These are phyloP conservation scores for Xylaria sp. DNA, from an alignment of 2,329 filamentous ascomycete species.

Conservation along the genomic window DNA sequence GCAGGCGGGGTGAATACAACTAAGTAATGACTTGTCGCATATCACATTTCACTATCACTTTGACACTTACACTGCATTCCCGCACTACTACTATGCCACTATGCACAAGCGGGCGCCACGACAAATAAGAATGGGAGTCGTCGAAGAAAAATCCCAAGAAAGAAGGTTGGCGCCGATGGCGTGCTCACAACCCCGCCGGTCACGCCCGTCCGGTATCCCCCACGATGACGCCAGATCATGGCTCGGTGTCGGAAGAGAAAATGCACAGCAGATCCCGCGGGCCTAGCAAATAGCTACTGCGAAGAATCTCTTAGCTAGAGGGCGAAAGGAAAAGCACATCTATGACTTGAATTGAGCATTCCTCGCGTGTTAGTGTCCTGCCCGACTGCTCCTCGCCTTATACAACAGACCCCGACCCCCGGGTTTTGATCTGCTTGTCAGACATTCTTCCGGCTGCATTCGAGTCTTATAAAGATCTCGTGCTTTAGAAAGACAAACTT, in stretches of 20 bases:
- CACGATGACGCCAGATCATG: slow-evolving; percentile 37
- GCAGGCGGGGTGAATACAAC: slow-evolving; percentile 1
- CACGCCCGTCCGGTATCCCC: slow-evolving; percentile 8
- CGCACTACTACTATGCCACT: not conserved
- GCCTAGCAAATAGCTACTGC: not conserved
- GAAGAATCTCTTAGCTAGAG: not conserved
- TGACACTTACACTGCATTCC: not conserved
- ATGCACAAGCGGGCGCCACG: slow-evolving; percentile 9
- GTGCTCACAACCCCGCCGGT: slow-evolving; percentile 36
- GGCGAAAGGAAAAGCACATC: not conserved
- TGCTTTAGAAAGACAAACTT: slow-evolving; percentile 16
- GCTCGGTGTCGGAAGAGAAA: slow-evolving; percentile 30
- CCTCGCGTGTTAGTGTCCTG: slow-evolving; percentile 4
- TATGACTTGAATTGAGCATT: slow-evolving; percentile 4
- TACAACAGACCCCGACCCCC: not conserved
- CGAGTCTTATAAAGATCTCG: slow-evolving; percentile 8
- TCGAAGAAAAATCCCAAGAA: not conserved
- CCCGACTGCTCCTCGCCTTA: not conserved
- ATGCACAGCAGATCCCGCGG: not conserved
- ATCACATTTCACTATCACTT: not conserved
- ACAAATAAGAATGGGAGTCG: slow-evolving; percentile 4
- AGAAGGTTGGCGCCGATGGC: slow-evolving; percentile 38
- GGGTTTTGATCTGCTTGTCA: not conserved
- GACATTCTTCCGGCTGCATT: not conserved
- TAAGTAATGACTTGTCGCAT: not conserved